Evolutionary conservation across 164 flowering plant genomes (phyloP).

Genomic region (Akebia trifoliata): DNA sequence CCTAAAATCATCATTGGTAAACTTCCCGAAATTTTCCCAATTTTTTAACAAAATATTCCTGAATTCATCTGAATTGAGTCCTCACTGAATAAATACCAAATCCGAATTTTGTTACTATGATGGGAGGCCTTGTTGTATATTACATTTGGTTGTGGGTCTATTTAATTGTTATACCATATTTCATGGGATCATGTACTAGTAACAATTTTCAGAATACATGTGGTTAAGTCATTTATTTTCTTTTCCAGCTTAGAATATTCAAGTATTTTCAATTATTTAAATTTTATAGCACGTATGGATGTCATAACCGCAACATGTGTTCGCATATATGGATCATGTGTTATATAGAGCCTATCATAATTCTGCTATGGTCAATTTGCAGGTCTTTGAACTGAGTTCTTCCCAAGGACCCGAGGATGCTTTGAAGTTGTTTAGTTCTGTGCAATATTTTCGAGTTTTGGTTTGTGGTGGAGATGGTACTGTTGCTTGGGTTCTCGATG

Average conservation of each 20-base stretch:
- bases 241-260: neutral
- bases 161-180: neutral
- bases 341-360: neutral
- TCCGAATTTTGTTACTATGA: no score
- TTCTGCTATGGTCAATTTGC: slow-evolving; percentile 13
- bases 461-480: slow-evolving; percentile 92
- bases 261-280: neutral
- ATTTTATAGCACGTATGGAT: no score
- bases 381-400: slow-evolving; percentile 65
- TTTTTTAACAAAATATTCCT: no score
- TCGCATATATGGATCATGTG: no score
- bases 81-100: no score
- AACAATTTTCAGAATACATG: neutral
- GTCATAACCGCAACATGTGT: no score
- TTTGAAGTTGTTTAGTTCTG: slow-evolving; percentile 44
- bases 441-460: slow-evolving; percentile 60
- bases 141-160: neutral
- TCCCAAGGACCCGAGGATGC: slow-evolving; percentile 67
- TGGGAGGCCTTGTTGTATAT: no score
- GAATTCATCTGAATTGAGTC: no score
- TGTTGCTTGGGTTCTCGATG: slow-evolving; percentile 83
- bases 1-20: no score
- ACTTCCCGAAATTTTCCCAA: no score
- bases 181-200: neutral
- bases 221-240: neutral